A percentile compares a stretch with the other conserved stretches of the same genome.
phyloP scores from a whole-genome alignment of 2,329 filamentous ascomycete genomes.

The Colletotrichum tofieldiae region DNA sequence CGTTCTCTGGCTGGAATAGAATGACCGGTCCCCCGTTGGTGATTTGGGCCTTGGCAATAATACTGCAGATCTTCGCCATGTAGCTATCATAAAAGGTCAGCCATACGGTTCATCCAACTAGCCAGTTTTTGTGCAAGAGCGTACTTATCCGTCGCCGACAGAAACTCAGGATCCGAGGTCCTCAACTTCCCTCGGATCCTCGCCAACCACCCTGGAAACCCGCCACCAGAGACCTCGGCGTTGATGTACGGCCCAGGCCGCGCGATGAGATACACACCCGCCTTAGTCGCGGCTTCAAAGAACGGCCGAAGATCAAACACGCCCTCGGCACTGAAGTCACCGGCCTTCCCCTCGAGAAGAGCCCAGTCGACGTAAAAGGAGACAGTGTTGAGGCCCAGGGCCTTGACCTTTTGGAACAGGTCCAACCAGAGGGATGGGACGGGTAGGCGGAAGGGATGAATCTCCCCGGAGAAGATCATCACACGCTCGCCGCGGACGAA shows the following conservation, averaged over 20 bases:
- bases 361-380: constrained; percentile 89
- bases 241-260: constrained; percentile 84
- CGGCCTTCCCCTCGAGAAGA: constrained; percentile 80
- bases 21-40: constrained; percentile 88
- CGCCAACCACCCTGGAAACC: constrained; percentile 86
- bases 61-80: constrained; percentile 61
- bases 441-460: constrained; percentile 76
- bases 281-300: constrained; percentile 80
- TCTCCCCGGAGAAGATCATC: constrained; percentile 81
- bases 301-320: constrained; percentile 82
- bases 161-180: constrained; percentile 73
- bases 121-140: constrained; percentile 34
- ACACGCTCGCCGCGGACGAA: constrained; percentile 79
- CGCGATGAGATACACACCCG: constrained; percentile 84
- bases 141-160: constrained; percentile 78
- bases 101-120: not conserved
- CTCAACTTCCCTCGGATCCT: constrained; percentile 76
- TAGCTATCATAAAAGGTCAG: constrained; percentile 61
- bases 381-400: constrained; percentile 83
- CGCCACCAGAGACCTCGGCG: constrained; percentile 82
- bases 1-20: constrained; percentile 86
- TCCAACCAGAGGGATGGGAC: constrained; percentile 73
- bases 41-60: constrained; percentile 83
- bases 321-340: constrained; percentile 78
- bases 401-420: constrained; percentile 86